Evolutionary conservation across 352 stramenopile species (phyloP), one percentile per base, ranked within the genome.

Genomic region (Globisporangium yorkense): DNA sequence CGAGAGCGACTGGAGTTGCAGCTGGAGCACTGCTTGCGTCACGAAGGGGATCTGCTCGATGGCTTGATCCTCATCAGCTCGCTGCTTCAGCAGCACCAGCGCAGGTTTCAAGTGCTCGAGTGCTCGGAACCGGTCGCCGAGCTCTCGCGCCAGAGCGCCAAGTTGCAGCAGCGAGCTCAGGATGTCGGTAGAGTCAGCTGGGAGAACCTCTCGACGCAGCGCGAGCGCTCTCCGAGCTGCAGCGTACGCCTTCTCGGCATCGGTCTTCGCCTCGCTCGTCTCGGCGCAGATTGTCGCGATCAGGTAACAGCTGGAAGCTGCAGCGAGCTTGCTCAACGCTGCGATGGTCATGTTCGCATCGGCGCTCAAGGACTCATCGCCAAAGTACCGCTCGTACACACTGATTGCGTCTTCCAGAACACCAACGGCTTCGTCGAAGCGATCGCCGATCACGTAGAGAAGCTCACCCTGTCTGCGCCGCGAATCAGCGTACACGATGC

Each of bases 91-190:
- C 21, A 62, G 54, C 1, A 9, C 52, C 9, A 84, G 57, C 2
- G 68, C 75, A 31, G 63, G 56, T 12, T 68, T 70, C 20, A 77
- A 82, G 63, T 74, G 84, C 40, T 87, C 77, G 0, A 87, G 54
- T 0, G 77, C 78, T 47, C 81, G 74, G 31, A 77, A 87, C 8
- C 48, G n/a, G 33, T 91, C 81, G 5, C 62, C 73, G 4, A 91
- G 35, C 13, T 65, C 59, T 29, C 57, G 51, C 33, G 75, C 71
- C 7, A 87, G 55, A 4, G 48, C 54, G 2, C 72, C 81, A 1
- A 91, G 54, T 51, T 87, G 76, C 13, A 88, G 20, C 13, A 67
- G 62, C 10, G 78, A 91, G 9, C 47, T 51, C 46, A 86, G 51
- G 8, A 78, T 60, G 33, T 75, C 66, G 2, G 56, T 48, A 37